Conservation (phyloP, 805 yeast genomes). For the Debaryomyces prosopidis region DNA sequence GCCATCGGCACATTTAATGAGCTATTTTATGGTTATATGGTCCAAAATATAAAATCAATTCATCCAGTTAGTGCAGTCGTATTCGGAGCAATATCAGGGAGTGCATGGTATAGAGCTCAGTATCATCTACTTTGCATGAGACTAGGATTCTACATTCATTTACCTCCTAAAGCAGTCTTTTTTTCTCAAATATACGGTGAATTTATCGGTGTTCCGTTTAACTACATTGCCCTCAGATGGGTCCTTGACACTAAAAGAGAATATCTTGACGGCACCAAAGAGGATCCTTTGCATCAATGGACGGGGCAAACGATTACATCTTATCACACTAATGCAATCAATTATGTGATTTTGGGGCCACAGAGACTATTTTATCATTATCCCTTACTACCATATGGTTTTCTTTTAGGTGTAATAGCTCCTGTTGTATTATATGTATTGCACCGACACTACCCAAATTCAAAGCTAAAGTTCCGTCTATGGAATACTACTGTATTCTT, state of each 20-base stretch:
- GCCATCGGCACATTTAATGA: conserved; percentile 52
- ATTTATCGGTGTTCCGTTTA: conserved; percentile 52
- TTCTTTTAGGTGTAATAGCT: conserved; percentile 37
- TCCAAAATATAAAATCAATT: conserved; percentile 26
- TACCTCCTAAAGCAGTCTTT: conserved; percentile 50
- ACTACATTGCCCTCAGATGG: conserved; percentile 51
- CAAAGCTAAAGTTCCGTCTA: conserved; percentile 24
- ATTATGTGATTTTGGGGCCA: conserved; percentile 53
- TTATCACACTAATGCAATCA: conserved; percentile 50
- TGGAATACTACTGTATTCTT: conserved; percentile 52
- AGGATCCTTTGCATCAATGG: conserved; percentile 53
- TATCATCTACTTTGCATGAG: conserved; percentile 25
- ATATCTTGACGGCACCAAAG: conserved; percentile 31
- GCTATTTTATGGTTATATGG: conserved; percentile 44
- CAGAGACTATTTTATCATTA: conserved; percentile 43
- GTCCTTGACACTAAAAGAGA: conserved; percentile 40
- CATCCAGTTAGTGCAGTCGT: conserved; percentile 49
- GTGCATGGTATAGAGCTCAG: conserved; percentile 34
- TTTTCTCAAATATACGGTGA: conserved; percentile 52
- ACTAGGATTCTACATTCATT: conserved; percentile 50
- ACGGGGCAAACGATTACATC: conserved; percentile 46
- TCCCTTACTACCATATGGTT: conserved; percentile 46
- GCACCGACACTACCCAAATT: conserved; percentile 26
- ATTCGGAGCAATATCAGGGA: conserved; percentile 48
- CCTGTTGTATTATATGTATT: conserved; percentile 35